Percentiles rank a stretch among this genome's conserved stretches.
phyloP scores from a whole-genome alignment of 148 eudicot species.

The Rhododendron ferrugineum region DNA sequence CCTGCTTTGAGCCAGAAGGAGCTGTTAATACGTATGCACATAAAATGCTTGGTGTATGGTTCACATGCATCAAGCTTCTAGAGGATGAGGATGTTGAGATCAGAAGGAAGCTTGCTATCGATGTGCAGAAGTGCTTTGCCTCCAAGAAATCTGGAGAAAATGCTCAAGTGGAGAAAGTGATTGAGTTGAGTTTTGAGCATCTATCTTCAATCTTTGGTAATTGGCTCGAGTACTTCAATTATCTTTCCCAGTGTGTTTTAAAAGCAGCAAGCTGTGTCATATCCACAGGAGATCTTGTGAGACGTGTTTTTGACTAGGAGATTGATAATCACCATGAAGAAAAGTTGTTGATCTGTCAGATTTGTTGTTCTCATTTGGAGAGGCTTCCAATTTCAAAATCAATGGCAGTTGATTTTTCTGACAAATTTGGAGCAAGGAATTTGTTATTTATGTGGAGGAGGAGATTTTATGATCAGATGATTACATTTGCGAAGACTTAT shows the following conservation, averaged over 20 bases:
- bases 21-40: slow-evolving; percentile 39
- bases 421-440: slow-evolving; percentile 17
- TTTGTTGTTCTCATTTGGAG: slow-evolving; percentile 76
- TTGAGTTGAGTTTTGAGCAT: slow-evolving; percentile 65
- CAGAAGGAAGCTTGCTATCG: slow-evolving; percentile 58
- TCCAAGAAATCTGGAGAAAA: slow-evolving; percentile 25
- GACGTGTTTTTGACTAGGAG: slow-evolving; percentile 92
- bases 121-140: slow-evolving; percentile 58
- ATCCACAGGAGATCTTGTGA: slow-evolving; percentile 68
- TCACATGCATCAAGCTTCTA: slow-evolving; percentile 71
- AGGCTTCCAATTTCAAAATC: slow-evolving; percentile 34
- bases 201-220: slow-evolving; percentile 64
- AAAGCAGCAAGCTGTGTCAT: slow-evolving; percentile 45
- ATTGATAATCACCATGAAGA: slow-evolving; percentile 95
- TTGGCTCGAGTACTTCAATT: slow-evolving; percentile 62
- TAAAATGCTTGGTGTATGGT: slow-evolving; percentile 63
- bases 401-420: slow-evolving; percentile 12
- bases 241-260: slow-evolving; percentile 56
- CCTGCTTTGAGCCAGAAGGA: slow-evolving; percentile 24
- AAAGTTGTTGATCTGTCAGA: slow-evolving; percentile 72
- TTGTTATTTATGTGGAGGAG: slow-evolving; percentile 47
- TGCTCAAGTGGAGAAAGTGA: slow-evolving; percentile 81
- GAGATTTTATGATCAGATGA: slow-evolving; percentile 50
- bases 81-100: slow-evolving; percentile 85
- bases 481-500: slow-evolving; percentile 38